Base-by-base conservation (phyloP, 2,329 filamentous ascomycete genomes). In the Dothidotthia symphoricarpi region DNA sequence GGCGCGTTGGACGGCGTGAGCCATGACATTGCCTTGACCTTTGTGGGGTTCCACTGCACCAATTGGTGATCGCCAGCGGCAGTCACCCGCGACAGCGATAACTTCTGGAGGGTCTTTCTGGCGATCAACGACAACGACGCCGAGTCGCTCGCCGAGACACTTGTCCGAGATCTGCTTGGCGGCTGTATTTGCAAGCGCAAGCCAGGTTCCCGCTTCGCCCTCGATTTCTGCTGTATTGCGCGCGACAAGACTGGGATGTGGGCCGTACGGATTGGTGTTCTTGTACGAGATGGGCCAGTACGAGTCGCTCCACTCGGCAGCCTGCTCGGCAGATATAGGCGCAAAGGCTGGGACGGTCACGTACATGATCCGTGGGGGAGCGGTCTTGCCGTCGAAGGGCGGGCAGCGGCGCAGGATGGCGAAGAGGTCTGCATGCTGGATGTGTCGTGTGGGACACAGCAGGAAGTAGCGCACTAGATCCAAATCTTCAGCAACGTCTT, bases 241-340 rank as follows among this genome's bases (percentile, higher is more conserved):
- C 28, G 78, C 73, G 39, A 91, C 80, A 60, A 86, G 78, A 57
- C 82, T 81, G 45, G 87, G 87, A 60, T 94, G 88, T 13, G 88
- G 87, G 3, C 88, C 88, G 42, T 90, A 86, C 2, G 87, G 87
- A 59, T 93, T 93, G 51, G 85, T 90, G 70, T 89, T 89, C 48
- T 87, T 84, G 69, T 93, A 94, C 32, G 90, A 80, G 1, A 83
- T 85, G 10, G 88, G 88, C 88, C 88, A 94, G 64, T 88, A 91
- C 52, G 83, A 76, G 24, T 78, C 73, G 16, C 81, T 84, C 86
- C 86, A 93, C 61, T 80, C 72, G 16, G 78, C 78, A 7, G 88
- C 86, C 64, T 91, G 86, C 26, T 83, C 75, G 51, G 83, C 78
- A 3, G 85, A 90, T 4, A 83, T 88, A 2, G 88, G 88, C 16